Evolutionary conservation across 2,329 filamentous ascomycete species (phyloP).

Genomic region (Zalaria sp.): DNA sequence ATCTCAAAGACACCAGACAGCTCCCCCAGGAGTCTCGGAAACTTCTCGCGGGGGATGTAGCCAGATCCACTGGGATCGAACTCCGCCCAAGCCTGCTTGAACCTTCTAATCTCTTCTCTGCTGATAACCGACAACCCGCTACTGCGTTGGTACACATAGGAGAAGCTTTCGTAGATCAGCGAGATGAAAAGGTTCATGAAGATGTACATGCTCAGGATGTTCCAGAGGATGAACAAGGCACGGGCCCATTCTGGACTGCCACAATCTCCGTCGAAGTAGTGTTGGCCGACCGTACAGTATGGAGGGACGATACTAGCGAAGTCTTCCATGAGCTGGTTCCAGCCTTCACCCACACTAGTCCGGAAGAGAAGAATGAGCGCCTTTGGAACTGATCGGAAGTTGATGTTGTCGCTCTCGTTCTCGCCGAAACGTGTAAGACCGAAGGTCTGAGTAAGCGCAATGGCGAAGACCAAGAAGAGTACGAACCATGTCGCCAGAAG

Average conservation of each 20-base stretch:
- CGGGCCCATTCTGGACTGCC: constrained; percentile 82
- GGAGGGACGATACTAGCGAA: constrained; percentile 69
- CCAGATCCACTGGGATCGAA: constrained; percentile 86
- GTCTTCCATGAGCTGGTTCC: constrained; percentile 96
- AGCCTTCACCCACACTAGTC: constrained; percentile 87
- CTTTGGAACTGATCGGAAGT: constrained; percentile 88
- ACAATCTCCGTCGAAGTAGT: constrained; percentile 82
- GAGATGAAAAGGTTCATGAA: constrained; percentile 98
- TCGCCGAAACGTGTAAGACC: constrained; percentile 78
- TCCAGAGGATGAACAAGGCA: constrained; percentile 87
- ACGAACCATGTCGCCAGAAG: constrained; percentile 94
- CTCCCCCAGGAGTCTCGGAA: constrained; percentile 78
- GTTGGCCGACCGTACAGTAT: constrained; percentile 56
- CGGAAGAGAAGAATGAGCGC: constrained; percentile 86
- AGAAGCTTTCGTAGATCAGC: constrained; percentile 98
- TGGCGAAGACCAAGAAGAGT: constrained; percentile 89
- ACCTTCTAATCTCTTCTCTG: constrained; percentile 84
- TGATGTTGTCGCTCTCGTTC: constrained; percentile 63
- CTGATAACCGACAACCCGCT: constrained; percentile 84
- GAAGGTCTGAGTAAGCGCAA: constrained; percentile 90
- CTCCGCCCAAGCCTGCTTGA: constrained; percentile 97
- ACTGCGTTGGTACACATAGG: constrained; percentile 94
- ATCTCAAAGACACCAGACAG: constrained; percentile 93
- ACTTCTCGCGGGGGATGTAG: constrained; percentile 78
- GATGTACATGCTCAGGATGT: constrained; percentile 99